phyloP scores from a whole-genome alignment of 768 basidiomycete genomes.

The Boletellus ananiceps region DNA sequence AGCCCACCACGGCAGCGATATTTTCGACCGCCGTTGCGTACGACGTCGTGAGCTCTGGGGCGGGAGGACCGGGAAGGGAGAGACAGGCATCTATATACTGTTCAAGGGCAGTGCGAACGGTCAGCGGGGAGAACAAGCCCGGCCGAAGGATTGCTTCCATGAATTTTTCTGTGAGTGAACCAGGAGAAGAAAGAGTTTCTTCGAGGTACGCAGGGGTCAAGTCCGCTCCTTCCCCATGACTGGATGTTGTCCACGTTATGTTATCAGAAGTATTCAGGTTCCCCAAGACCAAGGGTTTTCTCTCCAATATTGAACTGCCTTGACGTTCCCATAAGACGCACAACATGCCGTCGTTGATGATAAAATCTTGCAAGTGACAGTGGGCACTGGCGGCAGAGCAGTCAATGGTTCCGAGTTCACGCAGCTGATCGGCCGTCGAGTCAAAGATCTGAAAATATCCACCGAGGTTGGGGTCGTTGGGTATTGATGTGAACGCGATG shows the following conservation, averaged over 20 bases:
- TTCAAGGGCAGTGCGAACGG: slow-evolving; percentile 76
- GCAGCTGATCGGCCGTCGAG: slow-evolving; percentile 53
- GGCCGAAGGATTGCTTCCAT: slow-evolving; percentile 81
- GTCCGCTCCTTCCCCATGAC: slow-evolving; percentile 67
- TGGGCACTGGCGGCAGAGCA: slow-evolving; percentile 58
- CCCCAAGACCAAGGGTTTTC: slow-evolving; percentile 42
- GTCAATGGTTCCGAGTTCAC: slow-evolving; percentile 54
- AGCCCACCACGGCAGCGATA: slow-evolving; percentile 82
- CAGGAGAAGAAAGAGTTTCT: slow-evolving; percentile 66
- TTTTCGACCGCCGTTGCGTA: slow-evolving; percentile 70
- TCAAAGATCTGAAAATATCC: slow-evolving; percentile 75
- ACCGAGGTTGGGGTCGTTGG: slow-evolving; percentile 58
- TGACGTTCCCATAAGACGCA: slow-evolving; percentile 80
- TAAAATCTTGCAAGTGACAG: slow-evolving; percentile 76
- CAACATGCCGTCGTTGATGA: slow-evolving; percentile 48
- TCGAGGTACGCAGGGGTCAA: slow-evolving; percentile 86
- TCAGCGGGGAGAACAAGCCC: slow-evolving; percentile 79
- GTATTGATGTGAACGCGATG: slow-evolving; percentile 69
- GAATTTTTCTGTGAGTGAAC: slow-evolving; percentile 75
- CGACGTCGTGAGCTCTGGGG: slow-evolving; percentile 53
- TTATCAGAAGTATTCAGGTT: slow-evolving; percentile 27
- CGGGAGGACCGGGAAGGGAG: slow-evolving; percentile 53
- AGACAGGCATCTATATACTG: slow-evolving; percentile 75
- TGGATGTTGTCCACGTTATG: slow-evolving; percentile 49
- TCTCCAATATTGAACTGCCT: slow-evolving; percentile 68